Percentiles rank a stretch among this genome's conserved stretches.
phyloP scores from a whole-genome alignment of 352 stramenopile species.

The Pythium aristosporum region DNA sequence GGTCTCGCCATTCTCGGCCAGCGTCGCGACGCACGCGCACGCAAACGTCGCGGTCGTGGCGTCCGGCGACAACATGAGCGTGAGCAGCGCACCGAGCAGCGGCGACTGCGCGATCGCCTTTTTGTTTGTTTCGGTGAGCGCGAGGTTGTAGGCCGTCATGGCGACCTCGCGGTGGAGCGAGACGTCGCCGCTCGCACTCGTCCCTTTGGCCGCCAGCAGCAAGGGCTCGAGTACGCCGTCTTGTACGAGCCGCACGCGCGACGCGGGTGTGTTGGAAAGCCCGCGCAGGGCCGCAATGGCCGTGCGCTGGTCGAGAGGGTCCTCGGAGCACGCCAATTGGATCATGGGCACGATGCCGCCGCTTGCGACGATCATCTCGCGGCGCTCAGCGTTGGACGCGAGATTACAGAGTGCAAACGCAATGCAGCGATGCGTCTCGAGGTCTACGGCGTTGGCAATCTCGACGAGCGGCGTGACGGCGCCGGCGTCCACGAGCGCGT shows the following conservation, averaged over 20 bases:
- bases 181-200: constrained; percentile 35
- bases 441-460: constrained; percentile 88
- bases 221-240: constrained; percentile 91
- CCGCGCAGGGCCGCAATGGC: constrained; percentile 91
- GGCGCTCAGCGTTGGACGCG: constrained; percentile 78
- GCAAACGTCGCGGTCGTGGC: constrained; percentile 62
- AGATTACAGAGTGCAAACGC: constrained; percentile 96
- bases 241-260: constrained; percentile 85
- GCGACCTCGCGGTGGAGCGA: constrained; percentile 87
- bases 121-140: constrained; percentile 95
- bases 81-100: constrained; percentile 78
- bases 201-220: constrained; percentile 68
- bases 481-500: constrained; percentile 80
- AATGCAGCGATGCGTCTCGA: constrained; percentile 96
- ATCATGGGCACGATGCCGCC: constrained; percentile 95
- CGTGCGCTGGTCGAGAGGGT: constrained; percentile 85
- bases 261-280: constrained; percentile 81
- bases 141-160: constrained; percentile 90
- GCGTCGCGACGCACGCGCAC: constrained; percentile 88
- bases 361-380: constrained; percentile 90
- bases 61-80: constrained; percentile 84
- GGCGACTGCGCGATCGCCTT: constrained; percentile 86
- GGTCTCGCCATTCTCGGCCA: constrained; percentile 91
- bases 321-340: constrained; percentile 91
- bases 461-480: constrained; percentile 92